Evolutionary conservation across 352 stramenopile genomes (phyloP).

Genomic region (Globisporangium emineosum): DNA sequence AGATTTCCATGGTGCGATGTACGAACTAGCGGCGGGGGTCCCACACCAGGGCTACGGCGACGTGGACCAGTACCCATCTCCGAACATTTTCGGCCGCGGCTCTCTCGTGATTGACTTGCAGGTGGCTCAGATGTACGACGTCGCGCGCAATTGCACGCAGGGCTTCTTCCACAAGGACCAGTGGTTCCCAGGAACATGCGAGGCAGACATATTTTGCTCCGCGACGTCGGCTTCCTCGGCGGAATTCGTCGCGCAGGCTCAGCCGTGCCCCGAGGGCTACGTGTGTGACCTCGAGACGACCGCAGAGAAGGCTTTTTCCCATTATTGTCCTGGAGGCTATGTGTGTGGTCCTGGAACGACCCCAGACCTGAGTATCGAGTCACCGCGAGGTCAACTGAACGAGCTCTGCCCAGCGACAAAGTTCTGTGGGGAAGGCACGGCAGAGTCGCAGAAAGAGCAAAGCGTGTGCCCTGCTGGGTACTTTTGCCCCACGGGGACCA

Average conservation of each 20-base stretch:
- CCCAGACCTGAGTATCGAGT: constrained; percentile 87
- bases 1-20: constrained; percentile 93
- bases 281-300: constrained; percentile 93
- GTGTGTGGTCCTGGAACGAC: constrained; percentile 93
- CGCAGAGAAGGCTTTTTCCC: constrained; percentile 60
- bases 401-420: constrained; percentile 88
- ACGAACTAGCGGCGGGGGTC: constrained; percentile 88
- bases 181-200: constrained; percentile 96
- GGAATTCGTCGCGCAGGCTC: constrained; percentile 69
- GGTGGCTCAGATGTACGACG: constrained; percentile 80
- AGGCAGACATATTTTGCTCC: constrained; percentile 94
- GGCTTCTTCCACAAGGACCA: constrained; percentile 88
- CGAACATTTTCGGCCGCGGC: constrained; percentile 85
- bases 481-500: constrained; percentile 95
- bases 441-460: constrained; percentile 73
- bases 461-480: constrained; percentile 87
- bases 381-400: constrained; percentile 86
- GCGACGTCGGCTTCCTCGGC: constrained; percentile 14
- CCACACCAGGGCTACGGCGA: constrained; percentile 94
- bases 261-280: constrained; percentile 93
- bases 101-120: constrained; percentile 87
- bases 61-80: constrained; percentile 56
- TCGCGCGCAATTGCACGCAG: constrained; percentile 92
- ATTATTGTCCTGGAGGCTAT: constrained; percentile 90
- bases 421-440: constrained; percentile 87